Evolutionary conservation across 768 basidiomycete genomes (phyloP), one percentile per base, ranked within the genome.

Genomic region (Pleurotus salmoneostramineus): DNA sequence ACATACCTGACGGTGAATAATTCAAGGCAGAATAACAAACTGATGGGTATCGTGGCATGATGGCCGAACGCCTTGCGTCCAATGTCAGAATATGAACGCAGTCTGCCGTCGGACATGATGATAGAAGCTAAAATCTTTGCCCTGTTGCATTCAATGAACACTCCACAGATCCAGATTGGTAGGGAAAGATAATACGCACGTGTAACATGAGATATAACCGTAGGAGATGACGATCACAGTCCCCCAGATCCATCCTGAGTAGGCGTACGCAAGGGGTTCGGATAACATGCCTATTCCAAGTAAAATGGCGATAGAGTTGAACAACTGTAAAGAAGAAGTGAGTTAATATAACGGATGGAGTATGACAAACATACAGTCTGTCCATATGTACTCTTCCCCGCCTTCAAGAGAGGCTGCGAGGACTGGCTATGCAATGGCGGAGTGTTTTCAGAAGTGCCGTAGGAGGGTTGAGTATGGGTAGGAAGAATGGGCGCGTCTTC

Each of bases 251-350:
- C 95, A 98, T 3, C 95, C 96, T 2, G 93, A 83, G 64, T 92
- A 93, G 0, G 94, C 85, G 65, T 97, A 96, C 0, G 95, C 95
- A 27, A 97, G 77, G 0, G 94, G 93, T 67, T 93, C 87, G 10
- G 92, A 92, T 14, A 95, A 79, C 78, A 96, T 87, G 3, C 94
- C 94, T 61, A 95, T 88, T 5, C 94, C 94, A 15, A 94, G 77
- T 8, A 96, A 74, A 35, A 95, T 89, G 11, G 92, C 92, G 34
- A 88, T 89, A 7, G 87, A 87, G 64, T 95, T 95, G 71, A 94
- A 94, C n/a, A 96, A 72, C 93, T 93, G 54, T 52, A 58, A 36
- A 54, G 31, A 48, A 27, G 40, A 55, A 45, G 35, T 40, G 58
- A 1, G 45, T 56, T 63, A 3, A 3, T 61, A 51, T n/a, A 45